A percentile compares a stretch with the other conserved stretches of the same genome.
Conservation (phyloP, 2,329 filamentous ascomycete genomes). For the Grosmannia clavigera region DNA sequence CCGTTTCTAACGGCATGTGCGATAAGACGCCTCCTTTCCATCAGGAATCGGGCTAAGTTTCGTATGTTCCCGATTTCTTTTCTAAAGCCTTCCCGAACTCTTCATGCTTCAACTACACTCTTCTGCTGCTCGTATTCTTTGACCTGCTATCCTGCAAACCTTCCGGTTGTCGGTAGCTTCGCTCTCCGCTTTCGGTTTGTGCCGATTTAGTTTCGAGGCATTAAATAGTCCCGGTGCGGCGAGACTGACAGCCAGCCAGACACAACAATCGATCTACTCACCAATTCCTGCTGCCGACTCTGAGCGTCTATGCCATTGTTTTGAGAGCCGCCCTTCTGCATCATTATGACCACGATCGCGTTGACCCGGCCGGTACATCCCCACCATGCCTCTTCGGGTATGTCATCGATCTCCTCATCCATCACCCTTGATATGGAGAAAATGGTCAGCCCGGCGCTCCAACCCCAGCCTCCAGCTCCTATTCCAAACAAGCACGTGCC, state of each 20-base stretch:
- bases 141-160: neutral
- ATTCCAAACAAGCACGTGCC: slow-evolving; percentile 86
- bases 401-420: slow-evolving; percentile 19
- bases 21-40: neutral
- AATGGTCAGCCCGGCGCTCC: slow-evolving; percentile 19
- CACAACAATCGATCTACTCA: neutral
- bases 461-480: slow-evolving; percentile 23
- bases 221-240: neutral
- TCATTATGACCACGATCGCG: slow-evolving; percentile 41
- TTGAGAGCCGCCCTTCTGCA: neutral
- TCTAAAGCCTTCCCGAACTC: neutral
- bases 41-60: slow-evolving; percentile 2
- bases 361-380: slow-evolving; percentile 25
- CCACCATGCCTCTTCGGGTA: slow-evolving; percentile 20
- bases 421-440: slow-evolving; percentile 26
- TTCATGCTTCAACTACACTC: neutral
- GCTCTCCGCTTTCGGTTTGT: neutral
- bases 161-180: neutral
- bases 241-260: neutral
- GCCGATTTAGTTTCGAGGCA: neutral
- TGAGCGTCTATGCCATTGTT: neutral
- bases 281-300: neutral
- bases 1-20: slow-evolving; percentile 5
- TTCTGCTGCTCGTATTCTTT: neutral
- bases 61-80: slow-evolving; percentile 2